These are phyloP conservation scores for Quercus engelmannii DNA, from an alignment of 306 rosid species.

Conservation along the genomic window DNA sequence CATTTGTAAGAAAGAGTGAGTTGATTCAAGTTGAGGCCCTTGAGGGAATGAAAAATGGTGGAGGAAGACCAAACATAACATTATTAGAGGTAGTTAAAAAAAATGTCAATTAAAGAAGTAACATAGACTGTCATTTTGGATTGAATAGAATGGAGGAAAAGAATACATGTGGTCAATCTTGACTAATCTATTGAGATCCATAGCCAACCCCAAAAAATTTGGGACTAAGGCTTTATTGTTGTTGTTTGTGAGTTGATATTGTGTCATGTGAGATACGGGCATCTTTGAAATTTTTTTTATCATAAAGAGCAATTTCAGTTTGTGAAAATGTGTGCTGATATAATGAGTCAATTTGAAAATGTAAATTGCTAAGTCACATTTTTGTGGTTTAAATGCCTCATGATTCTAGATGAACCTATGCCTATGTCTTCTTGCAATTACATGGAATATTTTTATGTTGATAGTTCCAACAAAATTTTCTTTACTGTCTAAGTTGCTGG, in stretches of 20 bases:
- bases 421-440: not conserved
- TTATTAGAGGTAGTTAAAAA: too few relatives aligned
- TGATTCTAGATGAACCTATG: not conserved
- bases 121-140: too few relatives aligned
- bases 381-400: not conserved
- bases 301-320: not conserved
- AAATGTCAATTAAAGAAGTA: too few relatives aligned
- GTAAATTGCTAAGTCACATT: not conserved
- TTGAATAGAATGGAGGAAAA: too few relatives aligned
- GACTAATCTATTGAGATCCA: too few relatives aligned
- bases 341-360: slow-evolving; percentile 1
- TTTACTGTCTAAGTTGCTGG: slow-evolving; percentile 8
- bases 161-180: too few relatives aligned
- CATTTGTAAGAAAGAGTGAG: too few relatives aligned
- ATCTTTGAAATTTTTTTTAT: not conserved
- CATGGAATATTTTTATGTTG: not conserved
- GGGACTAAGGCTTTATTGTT: too few relatives aligned
- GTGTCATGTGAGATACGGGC: not conserved
- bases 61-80: too few relatives aligned
- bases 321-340: slow-evolving; percentile 6
- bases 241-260: not conserved
- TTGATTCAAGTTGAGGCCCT: too few relatives aligned
- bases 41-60: too few relatives aligned
- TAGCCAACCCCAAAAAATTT: too few relatives aligned
- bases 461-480: slow-evolving; percentile 16